Conservation (phyloP, 2,329 filamentous ascomycete genomes). For the Trichoderma semiorbis region DNA sequence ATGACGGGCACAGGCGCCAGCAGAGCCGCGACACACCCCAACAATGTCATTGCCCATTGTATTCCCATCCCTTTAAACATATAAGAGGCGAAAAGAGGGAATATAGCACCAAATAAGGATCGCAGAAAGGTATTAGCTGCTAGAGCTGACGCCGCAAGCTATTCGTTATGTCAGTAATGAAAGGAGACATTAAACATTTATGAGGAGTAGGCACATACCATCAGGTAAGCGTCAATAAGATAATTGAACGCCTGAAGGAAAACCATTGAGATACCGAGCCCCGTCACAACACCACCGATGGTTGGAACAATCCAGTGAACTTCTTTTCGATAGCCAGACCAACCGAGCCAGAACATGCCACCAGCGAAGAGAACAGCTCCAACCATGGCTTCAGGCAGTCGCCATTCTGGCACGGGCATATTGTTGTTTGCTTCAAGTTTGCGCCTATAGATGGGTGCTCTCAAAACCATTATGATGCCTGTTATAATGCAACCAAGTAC, state of each 20-base stretch:
- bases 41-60: background rate
- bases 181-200: background rate
- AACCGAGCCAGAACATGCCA: constrained; percentile 2
- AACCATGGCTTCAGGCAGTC: background rate
- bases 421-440: background rate
- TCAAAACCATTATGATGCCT: background rate
- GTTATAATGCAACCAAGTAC: background rate
- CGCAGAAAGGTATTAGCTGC: background rate
- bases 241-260: constrained; percentile 1
- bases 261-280: background rate
- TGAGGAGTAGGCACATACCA: background rate
- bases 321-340: background rate
- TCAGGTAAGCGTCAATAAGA: background rate
- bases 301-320: background rate
- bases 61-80: background rate
- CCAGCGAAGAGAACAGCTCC: background rate
- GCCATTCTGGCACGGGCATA: background rate
- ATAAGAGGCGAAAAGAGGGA: background rate
- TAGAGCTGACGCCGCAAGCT: background rate
- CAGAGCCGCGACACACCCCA: background rate
- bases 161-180: background rate
- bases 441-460: background rate
- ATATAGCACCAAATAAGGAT: background rate
- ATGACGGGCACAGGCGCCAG: background rate
- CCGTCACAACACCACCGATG: background rate